Evolutionary conservation across 441 rosid genomes (phyloP), one percentile per base, ranked within the genome.

Genomic region (Kokia cookei): DNA sequence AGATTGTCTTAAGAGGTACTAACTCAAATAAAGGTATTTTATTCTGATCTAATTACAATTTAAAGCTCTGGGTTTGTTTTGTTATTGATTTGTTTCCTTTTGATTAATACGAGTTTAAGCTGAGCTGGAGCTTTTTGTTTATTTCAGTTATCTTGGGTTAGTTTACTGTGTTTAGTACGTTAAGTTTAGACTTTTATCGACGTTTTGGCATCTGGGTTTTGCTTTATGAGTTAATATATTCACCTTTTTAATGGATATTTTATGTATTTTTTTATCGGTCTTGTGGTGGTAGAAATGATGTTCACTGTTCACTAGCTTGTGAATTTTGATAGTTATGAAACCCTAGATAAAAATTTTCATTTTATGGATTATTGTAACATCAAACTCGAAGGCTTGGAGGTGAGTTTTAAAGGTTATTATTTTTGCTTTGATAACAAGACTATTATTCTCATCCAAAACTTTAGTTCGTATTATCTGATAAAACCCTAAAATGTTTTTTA

Each of bases 141-240:
- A 6, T 68, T 62, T 26, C 72, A 75, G 85, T 74, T 75, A 76
- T 86, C 86, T 81, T 51, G 45, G 81, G 88, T 86, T 82, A 80
- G 82, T 87, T 88, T 82, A 88, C 93, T 87, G 88, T 85, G 77
- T 79, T 81, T 81, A 43, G 79, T 80, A 89, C 90, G 88, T 86
- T 71, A 58, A 81, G 77, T 88, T 67, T 22, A 59, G 77, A 37
- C 78, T 37, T 76, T 66, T 19, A 26, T 71, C 61, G 63, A 57
- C 58, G 43, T 74, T 73, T 71, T 70, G 75, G 75, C 77, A 69
- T 77, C 84, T 86, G 79, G 84, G 80, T 74, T 80, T 82, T 76
- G 71, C 77, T 81, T 75, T 76, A 43, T 37, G 62, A 74, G 61
- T 71, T 80, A 83, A 86, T 88, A 83, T 79, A 22, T 79, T 71